phyloP scores from a whole-genome alignment of 257 asterid species.

The Solanum pimpinellifolium region DNA sequence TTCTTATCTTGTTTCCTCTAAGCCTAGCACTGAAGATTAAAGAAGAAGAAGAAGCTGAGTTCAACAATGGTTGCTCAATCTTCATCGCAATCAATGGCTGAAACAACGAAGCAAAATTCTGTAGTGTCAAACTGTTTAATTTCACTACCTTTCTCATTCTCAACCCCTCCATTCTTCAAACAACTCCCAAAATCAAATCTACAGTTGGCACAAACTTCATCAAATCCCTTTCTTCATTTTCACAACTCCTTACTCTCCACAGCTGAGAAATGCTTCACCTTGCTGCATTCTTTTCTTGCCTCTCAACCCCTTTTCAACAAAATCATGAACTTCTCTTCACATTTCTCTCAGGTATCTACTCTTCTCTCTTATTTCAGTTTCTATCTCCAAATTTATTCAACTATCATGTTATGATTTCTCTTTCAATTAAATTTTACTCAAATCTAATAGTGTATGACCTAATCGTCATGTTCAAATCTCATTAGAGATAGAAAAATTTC shows the following conservation, averaged over 20 bases:
- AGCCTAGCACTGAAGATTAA: not conserved
- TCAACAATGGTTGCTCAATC: slow-evolving; percentile 4
- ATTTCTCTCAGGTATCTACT: slow-evolving; percentile 36
- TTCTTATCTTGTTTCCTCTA: slow-evolving; percentile 16
- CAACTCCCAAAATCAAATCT: slow-evolving; percentile 26
- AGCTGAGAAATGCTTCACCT: slow-evolving; percentile 22
- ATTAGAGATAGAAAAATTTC: not conserved
- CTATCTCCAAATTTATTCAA: not conserved
- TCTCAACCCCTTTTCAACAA: slow-evolving; percentile 31
- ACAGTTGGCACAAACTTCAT: slow-evolving; percentile 19
- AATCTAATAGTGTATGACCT: not conserved
- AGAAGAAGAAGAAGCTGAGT: not conserved
- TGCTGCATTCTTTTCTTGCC: slow-evolving; percentile 25
- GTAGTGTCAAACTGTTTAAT: slow-evolving; percentile 14
- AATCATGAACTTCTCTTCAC: slow-evolving; percentile 26
- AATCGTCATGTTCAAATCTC: not conserved
- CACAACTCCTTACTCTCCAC: slow-evolving; percentile 24
- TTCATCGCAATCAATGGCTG: slow-evolving; percentile 6
- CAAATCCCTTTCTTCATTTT: slow-evolving; percentile 30
- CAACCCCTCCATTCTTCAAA: slow-evolving; percentile 29
- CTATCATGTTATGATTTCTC: not conserved
- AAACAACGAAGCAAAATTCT: not conserved
- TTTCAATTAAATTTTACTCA: not conserved
- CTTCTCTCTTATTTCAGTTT: not conserved
- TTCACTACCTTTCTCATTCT: slow-evolving; percentile 30